Percentiles rank a stretch among this genome's conserved stretches.
phyloP scores from a whole-genome alignment of 768 basidiomycete species.

The Suillus luteus region DNA sequence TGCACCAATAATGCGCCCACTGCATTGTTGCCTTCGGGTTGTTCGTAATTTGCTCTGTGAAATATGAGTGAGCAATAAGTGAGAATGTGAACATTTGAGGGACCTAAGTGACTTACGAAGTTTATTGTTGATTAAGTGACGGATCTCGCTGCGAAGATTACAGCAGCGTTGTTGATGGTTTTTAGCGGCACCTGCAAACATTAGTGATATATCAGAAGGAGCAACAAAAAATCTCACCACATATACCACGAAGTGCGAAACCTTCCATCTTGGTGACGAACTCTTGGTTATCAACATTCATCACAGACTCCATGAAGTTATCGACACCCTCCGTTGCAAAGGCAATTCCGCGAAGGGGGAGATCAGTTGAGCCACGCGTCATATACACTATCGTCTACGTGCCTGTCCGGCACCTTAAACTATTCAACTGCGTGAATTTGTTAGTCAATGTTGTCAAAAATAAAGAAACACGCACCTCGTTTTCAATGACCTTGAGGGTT shows the following conservation, averaged over 20 bases:
- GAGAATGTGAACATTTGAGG: no score
- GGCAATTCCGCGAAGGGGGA: constrained; percentile 7
- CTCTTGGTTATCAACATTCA: constrained; percentile 13
- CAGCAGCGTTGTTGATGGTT: no score
- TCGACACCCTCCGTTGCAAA: constrained; percentile 6
- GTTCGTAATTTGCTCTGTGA: constrained; percentile 2
- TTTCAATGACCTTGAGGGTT: constrained; percentile 14
- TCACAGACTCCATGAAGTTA: constrained; percentile 14
- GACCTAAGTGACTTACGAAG: no score
- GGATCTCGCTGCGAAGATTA: no score
- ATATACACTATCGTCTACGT: constrained; percentile 12
- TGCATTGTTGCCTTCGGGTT: constrained; percentile 5
- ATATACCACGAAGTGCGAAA: constrained; percentile 15
- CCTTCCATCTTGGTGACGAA: constrained; percentile 16
- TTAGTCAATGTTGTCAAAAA: background rate
- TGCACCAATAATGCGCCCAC: constrained; percentile 7
- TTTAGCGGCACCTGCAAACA: no score
- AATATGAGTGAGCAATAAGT: background rate
- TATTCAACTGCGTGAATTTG: constrained; percentile 3
- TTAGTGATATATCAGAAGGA: background rate
- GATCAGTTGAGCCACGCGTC: constrained; percentile 8
- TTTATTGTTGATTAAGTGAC: no score
- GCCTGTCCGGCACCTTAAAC: background rate
- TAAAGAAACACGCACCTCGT: constrained; percentile 4
- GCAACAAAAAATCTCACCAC: constrained; percentile 15